A percentile compares a stretch with the other conserved stretches of the same genome.
Evolutionary conservation across 2,329 filamentous ascomycete genomes (phyloP).

Genomic region (Aphanocladium album): DNA sequence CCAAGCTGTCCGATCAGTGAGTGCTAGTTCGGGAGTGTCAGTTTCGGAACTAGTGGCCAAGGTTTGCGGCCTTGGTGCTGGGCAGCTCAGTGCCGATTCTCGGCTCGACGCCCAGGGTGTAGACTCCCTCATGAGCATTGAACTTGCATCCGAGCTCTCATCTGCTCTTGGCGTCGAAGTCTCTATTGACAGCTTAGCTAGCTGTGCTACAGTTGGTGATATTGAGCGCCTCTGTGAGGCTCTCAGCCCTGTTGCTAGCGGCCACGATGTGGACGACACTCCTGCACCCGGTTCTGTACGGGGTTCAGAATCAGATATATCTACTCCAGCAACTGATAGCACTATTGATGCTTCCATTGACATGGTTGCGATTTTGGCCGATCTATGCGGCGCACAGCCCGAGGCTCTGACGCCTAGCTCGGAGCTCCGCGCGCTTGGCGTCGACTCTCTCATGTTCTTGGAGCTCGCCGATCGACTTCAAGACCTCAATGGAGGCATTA

Average conservation of each 20-base stretch:
- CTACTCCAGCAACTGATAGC: background rate
- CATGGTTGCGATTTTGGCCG: background rate
- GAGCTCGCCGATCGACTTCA: background rate
- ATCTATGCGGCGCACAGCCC: background rate
- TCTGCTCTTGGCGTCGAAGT: constrained; percentile 20
- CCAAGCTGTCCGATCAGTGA: background rate
- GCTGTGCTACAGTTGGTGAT: background rate
- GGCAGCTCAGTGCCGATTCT: constrained; percentile 13
- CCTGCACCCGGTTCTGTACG: background rate
- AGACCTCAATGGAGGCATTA: background rate
- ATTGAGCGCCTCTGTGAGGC: background rate
- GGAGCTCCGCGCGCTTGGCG: background rate
- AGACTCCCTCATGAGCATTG: constrained; percentile 24
- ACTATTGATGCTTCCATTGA: background rate
- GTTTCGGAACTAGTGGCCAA: constrained; percentile 18
- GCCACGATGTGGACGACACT: background rate
- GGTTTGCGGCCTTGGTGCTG: constrained; percentile 21
- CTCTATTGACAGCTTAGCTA: constrained; percentile 12
- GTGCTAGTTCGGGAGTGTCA: constrained; percentile 15
- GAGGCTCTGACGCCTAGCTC: background rate
- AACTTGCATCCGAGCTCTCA: constrained; percentile 18
- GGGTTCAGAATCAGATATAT: background rate
- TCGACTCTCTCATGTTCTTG: background rate
- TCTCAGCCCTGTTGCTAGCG: background rate
- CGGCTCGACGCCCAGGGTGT: constrained; percentile 19